Conservation (phyloP, 441 rosid genomes). For the Populus trichocarpa region DNA sequence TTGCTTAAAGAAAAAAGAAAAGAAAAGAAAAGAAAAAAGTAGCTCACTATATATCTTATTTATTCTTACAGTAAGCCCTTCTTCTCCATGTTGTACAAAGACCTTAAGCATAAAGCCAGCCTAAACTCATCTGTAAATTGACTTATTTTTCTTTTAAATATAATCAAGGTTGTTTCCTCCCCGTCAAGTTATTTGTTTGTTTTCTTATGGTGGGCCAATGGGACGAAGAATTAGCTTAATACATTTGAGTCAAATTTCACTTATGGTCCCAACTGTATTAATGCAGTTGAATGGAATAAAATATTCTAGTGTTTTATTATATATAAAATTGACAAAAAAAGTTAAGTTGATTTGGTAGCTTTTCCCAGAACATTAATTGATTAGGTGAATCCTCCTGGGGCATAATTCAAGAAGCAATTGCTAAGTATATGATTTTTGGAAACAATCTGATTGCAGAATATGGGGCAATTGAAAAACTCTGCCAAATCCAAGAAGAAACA, state of each 20-base stretch:
- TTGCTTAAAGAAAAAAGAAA: constrained; percentile 12
- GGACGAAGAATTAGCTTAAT: constrained; percentile 3
- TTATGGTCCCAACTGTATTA: neutral
- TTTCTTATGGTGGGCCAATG: constrained; percentile 4
- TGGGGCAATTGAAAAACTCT: constrained; percentile 38
- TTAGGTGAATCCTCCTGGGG: neutral
- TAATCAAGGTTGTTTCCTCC: neutral
- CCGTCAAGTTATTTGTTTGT: neutral
- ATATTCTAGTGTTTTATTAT: neutral
- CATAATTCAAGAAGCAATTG: neutral
- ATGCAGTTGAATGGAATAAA: constrained; percentile 8
- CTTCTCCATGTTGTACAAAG: constrained; percentile 14
- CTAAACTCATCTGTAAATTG: constrained; percentile 3
- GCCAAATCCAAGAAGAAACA: constrained; percentile 40
- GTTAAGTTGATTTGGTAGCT: neutral
- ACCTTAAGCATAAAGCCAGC: constrained; percentile 14
- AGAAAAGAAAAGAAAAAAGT: constrained; percentile 22
- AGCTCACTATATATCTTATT: constrained; percentile 34
- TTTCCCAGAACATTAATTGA: neutral
- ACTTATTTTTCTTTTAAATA: constrained; percentile 3
- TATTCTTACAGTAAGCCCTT: constrained; percentile 25
- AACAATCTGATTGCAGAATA: constrained; percentile 44
- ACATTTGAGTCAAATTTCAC: constrained; percentile 17
- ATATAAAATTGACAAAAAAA: neutral
- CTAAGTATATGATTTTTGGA: constrained; percentile 9